Evolutionary conservation across 345 rosid species (phyloP), one percentile per base, ranked within the genome.

Genomic region (Stellera chamaejasme): DNA sequence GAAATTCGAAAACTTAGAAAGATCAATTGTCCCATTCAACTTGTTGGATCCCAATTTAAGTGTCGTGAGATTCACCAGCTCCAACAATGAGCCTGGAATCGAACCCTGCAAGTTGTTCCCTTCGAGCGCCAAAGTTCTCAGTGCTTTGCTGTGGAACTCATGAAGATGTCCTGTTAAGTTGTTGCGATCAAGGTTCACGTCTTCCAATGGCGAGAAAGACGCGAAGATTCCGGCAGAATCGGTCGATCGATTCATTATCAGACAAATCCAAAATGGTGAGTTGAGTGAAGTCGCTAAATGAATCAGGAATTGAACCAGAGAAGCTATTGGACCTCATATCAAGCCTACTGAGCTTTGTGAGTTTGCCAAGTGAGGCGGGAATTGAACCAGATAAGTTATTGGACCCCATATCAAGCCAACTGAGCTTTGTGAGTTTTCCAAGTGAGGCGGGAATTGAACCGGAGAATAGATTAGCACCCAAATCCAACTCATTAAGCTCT

Each of bases 251-350:
- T 11, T 2, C 6, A 62, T 73, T 77, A 1, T 26, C 0, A 6
- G 32, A 0, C n/a, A 77, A 23, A 12, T 2, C 0, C 0, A 73
- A 28, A 0, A 0, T 0, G 2, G 2, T n/a, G 3, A 69, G 60
- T 1, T 19, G 9, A 16, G 27, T 6, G 25, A 23, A n/a, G 6
- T 8, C 13, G 19, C 2, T 6, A 8, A 36, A 13, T 0, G 13
- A 45, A 0, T 58, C 43, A 2, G 67, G 78, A 19, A 70, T 15
- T 10, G 43, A 13, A 48, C 79, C 77, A 4, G 2, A 3, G 50
- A 28, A 10, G 52, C 60, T 2, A 7, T 32, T 32, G 39, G 36
- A 28, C 4, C 3, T 2, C 3, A 28, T 3, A 7, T 7, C 39
- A 4, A 28, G 8, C 39, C 1, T 0, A 2, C 0, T 32, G 39